Conservation (phyloP, 352 stramenopile genomes). For the Phytophthora lateralis region DNA sequence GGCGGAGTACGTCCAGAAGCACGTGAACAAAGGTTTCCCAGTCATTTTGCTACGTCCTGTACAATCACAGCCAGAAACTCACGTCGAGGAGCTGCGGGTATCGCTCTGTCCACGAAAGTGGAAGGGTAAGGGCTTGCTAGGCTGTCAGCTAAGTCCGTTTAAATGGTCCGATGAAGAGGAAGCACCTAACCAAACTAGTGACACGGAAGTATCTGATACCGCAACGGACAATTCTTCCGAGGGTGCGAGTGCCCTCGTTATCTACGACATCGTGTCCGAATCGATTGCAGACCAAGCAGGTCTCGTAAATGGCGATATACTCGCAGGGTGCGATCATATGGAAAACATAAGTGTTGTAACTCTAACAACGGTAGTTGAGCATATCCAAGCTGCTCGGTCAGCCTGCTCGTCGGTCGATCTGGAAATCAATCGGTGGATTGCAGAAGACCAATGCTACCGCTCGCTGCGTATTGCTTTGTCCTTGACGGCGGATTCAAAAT, state of each 20-base stretch:
- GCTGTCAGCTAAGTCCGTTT: slow-evolving; percentile 66
- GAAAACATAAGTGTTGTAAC: slow-evolving; percentile 15
- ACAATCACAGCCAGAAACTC: neutral
- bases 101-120: slow-evolving; percentile 54
- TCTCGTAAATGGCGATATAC: slow-evolving; percentile 51
- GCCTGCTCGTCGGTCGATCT: slow-evolving; percentile 21
- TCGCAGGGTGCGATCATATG: slow-evolving; percentile 45
- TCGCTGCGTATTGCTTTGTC: slow-evolving; percentile 33
- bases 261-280: slow-evolving; percentile 41
- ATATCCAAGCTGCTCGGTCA: slow-evolving; percentile 18
- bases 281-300: slow-evolving; percentile 43
- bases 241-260: slow-evolving; percentile 34
- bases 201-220: neutral
- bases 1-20: slow-evolving; percentile 50
- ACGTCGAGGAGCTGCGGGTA: slow-evolving; percentile 25
- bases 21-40: slow-evolving; percentile 41
- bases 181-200: neutral
- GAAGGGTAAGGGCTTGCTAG: slow-evolving; percentile 66
- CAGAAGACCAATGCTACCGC: slow-evolving; percentile 48
- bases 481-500: slow-evolving; percentile 4
- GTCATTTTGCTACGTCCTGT: slow-evolving; percentile 44
- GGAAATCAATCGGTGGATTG: slow-evolving; percentile 55
- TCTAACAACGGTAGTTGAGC: slow-evolving; percentile 18
- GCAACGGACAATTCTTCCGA: slow-evolving; percentile 6
- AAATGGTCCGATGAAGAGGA: slow-evolving; percentile 43